Base-by-base conservation (phyloP, 495 filamentous ascomycete genomes). In the Penicillium robsamsonii region DNA sequence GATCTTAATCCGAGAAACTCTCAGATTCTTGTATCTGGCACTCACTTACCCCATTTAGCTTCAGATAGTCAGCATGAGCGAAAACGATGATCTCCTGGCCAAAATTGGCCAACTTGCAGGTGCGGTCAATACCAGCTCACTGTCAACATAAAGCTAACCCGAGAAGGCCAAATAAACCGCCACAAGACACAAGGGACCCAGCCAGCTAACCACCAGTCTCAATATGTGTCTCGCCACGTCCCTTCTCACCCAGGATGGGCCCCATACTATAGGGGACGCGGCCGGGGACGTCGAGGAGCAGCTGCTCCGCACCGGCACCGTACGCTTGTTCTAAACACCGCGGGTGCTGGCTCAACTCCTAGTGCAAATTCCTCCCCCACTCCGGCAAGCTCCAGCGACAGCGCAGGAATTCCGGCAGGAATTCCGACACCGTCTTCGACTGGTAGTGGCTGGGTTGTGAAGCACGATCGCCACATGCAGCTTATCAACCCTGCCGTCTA, bases 401-500 rank as follows among this genome's bases (percentile, higher is more conserved):
- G 53, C 40, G 66, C 72, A 37, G 56, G 46, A 49, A 33, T 57
- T 38, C 61, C 70, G 22, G 66, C 72, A 37, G 56, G 46, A 49
- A 33, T 57, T 38, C 61, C 70, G 22, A 50, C 65, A 27, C 51
- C 69, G 47, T 69, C 68, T 44, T 67, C 67, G n/a, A 69, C 67
- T 45, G 69, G 82, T 12, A 70, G 68, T 44, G 71, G 82, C 11
- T 95, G 90, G 87, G 84, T 96, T 30, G 80, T 87, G 20, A 93
- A 88, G 67, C 85, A 77, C 50, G 91, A 92, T 60, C 87, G 91
- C 50, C 91, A 95, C 61, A 82, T 92, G 72, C 92, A 96, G 70
- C 72, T 96, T 46, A 96, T 97, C 72, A 96, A 96, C 65, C 80
- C 86, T 17, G 80, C 85, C 3, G 81, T 96, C 13, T 96, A 89